A percentile compares a stretch with the other conserved stretches of the same genome.
These are phyloP conservation scores for Fagopyrum tataricum DNA, from an alignment of 148 eudicot species.

Conservation along the genomic window DNA sequence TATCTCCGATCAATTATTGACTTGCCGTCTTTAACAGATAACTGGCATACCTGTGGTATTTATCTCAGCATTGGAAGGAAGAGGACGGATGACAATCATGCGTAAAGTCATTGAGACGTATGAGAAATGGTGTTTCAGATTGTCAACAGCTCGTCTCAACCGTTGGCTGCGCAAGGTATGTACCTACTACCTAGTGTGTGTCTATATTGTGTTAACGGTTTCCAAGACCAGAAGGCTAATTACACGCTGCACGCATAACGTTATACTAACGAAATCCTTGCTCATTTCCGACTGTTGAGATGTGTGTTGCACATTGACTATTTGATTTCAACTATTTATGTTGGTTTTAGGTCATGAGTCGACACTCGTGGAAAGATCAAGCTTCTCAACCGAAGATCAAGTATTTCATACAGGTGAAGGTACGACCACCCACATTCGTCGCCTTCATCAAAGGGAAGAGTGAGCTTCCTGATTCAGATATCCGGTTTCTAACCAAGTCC, in stretches of 20 bases:
- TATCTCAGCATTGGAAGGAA: constrained; percentile 83
- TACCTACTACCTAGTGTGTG: background rate
- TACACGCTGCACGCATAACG: too few relatives aligned
- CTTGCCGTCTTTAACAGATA: constrained; percentile 33
- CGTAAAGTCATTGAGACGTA: constrained; percentile 69
- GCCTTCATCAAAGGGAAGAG: constrained; percentile 83
- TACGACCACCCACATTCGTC: constrained; percentile 94
- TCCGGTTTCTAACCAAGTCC: constrained; percentile 75
- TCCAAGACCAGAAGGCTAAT: background rate
- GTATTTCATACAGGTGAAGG: constrained; percentile 96
- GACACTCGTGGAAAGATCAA: constrained; percentile 97
- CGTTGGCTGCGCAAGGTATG: constrained; percentile 90
- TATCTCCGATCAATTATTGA: too few relatives aligned
- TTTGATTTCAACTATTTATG: background rate
- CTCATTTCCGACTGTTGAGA: background rate
- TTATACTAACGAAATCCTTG: background rate
- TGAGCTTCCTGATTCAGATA: constrained; percentile 60
- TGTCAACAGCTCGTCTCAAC: constrained; percentile 90
- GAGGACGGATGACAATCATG: constrained; percentile 67
- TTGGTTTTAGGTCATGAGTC: constrained; percentile 73
- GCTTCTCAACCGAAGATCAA: constrained; percentile 80
- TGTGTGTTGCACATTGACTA: too few relatives aligned
- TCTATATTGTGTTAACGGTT: too few relatives aligned
- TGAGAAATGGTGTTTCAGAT: constrained; percentile 84
- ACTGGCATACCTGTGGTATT: constrained; percentile 91